Percentiles rank a stretch among this genome's conserved stretches.
Evolutionary conservation across 768 basidiomycete genomes (phyloP).

Genomic region (Aureoboletus auriporus): DNA sequence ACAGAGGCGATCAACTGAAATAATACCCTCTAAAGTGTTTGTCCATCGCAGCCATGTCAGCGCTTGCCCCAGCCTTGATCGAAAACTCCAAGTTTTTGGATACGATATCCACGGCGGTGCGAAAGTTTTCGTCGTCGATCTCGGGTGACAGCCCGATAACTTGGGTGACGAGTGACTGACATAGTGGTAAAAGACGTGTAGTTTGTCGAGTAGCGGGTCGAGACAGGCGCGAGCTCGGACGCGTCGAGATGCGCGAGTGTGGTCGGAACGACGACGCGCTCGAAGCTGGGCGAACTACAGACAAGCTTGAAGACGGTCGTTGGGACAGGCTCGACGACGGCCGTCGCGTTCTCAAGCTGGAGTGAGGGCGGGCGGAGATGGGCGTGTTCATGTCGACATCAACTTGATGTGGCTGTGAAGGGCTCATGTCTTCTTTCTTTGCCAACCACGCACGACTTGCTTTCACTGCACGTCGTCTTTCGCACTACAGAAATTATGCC

Average conservation of each 20-base stretch:
- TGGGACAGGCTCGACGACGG: conserved; percentile 37
- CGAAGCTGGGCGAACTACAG: conserved; percentile 41
- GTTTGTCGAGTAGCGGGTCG: conserved; percentile 48
- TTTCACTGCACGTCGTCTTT: conserved; percentile 6
- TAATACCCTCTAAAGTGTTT: conserved; percentile 51
- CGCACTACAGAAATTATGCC: conserved; percentile 14
- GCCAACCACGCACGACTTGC: conserved; percentile 7
- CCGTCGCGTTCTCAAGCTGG: conserved; percentile 18
- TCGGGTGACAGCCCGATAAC: conserved; percentile 49
- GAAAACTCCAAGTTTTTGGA: conserved; percentile 57
- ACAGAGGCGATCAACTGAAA: conserved; percentile 2
- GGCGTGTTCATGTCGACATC: no score
- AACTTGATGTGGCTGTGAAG: conserved; percentile 16
- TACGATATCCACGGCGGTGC: conserved; percentile 50
- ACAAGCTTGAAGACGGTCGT: conserved; percentile 45
- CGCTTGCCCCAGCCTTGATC: conserved; percentile 51
- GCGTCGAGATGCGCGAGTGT: conserved; percentile 31
- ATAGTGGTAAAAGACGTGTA: conserved; percentile 50
- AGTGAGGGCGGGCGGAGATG: conserved; percentile 20
- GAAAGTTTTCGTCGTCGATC: conserved; percentile 40
- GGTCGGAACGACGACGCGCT: conserved; percentile 36
- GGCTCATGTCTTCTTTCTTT: conserved; percentile 18
- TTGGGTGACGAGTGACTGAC: conserved; percentile 52
- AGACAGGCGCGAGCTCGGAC: conserved; percentile 43
- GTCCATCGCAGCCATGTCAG: conserved; percentile 53